Base-by-base conservation (phyloP, 495 filamentous ascomycete species). In the Massariosphaeria phaeospora region DNA sequence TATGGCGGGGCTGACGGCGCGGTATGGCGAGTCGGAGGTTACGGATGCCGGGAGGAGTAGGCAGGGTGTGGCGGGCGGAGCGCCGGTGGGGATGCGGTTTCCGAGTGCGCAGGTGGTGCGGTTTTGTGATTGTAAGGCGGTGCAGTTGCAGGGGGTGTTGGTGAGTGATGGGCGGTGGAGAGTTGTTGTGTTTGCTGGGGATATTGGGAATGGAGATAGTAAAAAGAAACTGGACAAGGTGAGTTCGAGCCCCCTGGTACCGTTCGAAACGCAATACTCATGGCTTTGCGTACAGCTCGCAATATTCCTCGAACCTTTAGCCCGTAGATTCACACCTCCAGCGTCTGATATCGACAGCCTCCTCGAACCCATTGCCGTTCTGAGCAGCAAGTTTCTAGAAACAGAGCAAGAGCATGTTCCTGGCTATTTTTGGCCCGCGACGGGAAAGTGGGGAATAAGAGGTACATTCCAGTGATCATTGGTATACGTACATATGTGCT, bases 371-470 rank as follows among this genome's bases (percentile, higher is more conserved):
- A 70, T 85, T 11, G 63, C 85, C 11, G 72, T 86, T 2, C 70
- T 81, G 0, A 67, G 75, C 7, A 76, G 75, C 4, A 67, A 76
- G 36, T 76, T 80, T n/a, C 66, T 71, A 18, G 64, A 73, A 30
- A 62, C 81, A n/a, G 76, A 86, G 40, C 75, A 81, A 31, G 73
- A 80, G 18, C 67, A 78, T 40, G 81, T 86, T 4, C 82, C 82
- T 0, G 57, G 66, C 1, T 75, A 73, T 47, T 88, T 85, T 60
- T 79, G 73, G 40, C 83, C 83, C 0, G 65, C 73, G 2, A 75
- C 76, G 0, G 80, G 82, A 3, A 77, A 78, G 62, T 82, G 78
- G 69, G 72, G 73, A 30, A 80, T 84, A 26, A 73, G 76, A 71
- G 76, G 81, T 83, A 57, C 55, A 65, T 53, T 12, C 17, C 12